Evolutionary conservation across 192 early-diverging fungal species (phyloP), one percentile per base, ranked within the genome.

Genomic region (Coemansia sp.): DNA sequence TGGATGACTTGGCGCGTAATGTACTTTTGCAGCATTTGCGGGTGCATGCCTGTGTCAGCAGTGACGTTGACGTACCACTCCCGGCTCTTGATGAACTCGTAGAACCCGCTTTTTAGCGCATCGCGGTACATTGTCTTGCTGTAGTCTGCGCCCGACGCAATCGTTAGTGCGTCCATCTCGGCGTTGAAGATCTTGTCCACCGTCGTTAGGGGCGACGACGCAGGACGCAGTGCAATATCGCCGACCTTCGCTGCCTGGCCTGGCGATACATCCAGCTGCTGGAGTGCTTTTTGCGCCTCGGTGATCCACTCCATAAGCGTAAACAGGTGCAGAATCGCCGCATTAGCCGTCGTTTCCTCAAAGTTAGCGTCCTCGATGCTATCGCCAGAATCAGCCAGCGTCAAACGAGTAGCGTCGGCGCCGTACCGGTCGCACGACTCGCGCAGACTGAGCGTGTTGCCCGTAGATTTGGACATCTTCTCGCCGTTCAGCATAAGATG

Each of bases 401-500:
- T 88, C 72, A 99, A 83, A 68, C 96, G 90, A 9, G 93, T 93
- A 34, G 96, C 97, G 71, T 99, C 97, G 44, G 97, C 96, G 62
- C 97, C 95, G 61, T 91, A 99, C 65, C 85, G 89, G 31, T 87
- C 84, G 36, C 92, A 75, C 14, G 90, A 86, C 55, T 97, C 89
- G 53, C 75, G 66, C 54, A 96, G 72, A 40, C 89, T 96, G 80
- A 98, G 75, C 68, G 94, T 96, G 85, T 97, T 99, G 42, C 97
- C 97, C 6, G 92, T 96, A 15, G 90, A 93, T 80, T 99, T 99
- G 62, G 91, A 87, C 97, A 99, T 99, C 86, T 99, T 99, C 25
- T 93, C 90, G 42, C 86, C 75, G 79, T 99, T 97, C 59, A 99
- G 75, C 78, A 96, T 83, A 81, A 99, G 83, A 71, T 97, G 95